Conservation (phyloP, 176 grass and related monocot genomes). For the Thalia dealbata region DNA sequence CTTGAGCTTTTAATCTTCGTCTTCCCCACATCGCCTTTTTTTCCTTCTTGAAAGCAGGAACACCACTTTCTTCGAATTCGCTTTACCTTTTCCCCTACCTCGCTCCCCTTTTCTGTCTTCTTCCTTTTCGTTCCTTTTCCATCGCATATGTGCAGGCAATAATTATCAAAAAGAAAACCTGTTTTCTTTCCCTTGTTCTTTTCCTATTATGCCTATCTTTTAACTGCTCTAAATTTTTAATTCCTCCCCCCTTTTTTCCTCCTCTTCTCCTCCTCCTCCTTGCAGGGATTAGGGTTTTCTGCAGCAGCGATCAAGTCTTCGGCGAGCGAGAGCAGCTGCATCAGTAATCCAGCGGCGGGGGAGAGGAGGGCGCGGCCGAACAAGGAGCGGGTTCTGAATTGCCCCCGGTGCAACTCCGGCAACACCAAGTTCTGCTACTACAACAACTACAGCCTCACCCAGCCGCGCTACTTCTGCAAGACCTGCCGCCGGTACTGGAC, state of each 20-base stretch:
- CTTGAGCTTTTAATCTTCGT: constrained; percentile 22
- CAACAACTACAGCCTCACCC: constrained; percentile 97
- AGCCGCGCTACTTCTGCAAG: constrained; percentile 98
- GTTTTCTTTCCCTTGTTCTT: constrained; percentile 5
- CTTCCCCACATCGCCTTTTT: neutral
- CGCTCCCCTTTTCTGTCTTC: neutral
- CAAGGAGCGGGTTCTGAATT: constrained; percentile 54
- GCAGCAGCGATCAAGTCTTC: neutral
- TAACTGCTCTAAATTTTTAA: neutral
- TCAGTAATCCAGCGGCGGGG: neutral
- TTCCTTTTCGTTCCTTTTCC: neutral
- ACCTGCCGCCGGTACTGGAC: constrained; percentile 96
- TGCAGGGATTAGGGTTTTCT: neutral
- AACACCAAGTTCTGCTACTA: constrained; percentile 99
- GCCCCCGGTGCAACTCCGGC: constrained; percentile 89
- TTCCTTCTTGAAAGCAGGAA: constrained; percentile 18
- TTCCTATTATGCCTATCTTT: constrained; percentile 3
- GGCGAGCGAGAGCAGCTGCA: neutral
- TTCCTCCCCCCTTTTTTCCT: neutral
- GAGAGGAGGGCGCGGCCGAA: constrained; percentile 24
- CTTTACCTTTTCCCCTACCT: neutral
- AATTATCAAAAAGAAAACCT: neutral
- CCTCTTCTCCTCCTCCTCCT: neutral
- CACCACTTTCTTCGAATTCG: constrained; percentile 1
- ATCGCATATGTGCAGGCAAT: neutral